Evolutionary conservation across 2,329 filamentous ascomycete genomes (phyloP).

Genomic region (Fusarium udum): DNA sequence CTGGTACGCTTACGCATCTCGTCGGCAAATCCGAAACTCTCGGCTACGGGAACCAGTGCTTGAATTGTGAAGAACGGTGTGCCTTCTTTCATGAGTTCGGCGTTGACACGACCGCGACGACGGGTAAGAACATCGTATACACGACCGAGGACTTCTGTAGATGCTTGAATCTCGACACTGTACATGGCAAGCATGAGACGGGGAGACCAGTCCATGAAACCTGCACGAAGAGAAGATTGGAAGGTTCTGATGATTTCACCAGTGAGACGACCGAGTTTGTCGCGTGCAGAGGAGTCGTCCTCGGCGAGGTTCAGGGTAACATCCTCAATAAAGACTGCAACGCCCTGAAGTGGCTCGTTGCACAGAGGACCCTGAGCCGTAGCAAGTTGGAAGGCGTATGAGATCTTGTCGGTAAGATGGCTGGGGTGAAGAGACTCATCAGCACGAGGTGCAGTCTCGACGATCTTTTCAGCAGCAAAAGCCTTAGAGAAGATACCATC

Average conservation of each 20-base stretch:
- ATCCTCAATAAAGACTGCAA: constrained; percentile 90
- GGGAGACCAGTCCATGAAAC: constrained; percentile 94
- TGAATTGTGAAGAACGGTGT: constrained; percentile 96
- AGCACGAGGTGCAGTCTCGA: constrained; percentile 50
- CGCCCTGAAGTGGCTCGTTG: constrained; percentile 90
- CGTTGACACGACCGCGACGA: constrained; percentile 86
- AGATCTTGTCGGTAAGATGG: constrained; percentile 88
- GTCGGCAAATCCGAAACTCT: constrained; percentile 95
- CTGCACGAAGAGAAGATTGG: constrained; percentile 82
- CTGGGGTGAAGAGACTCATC: constrained; percentile 65
- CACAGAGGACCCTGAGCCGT: constrained; percentile 90
- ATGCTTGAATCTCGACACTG: constrained; percentile 95
- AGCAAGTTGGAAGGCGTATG: constrained; percentile 93
- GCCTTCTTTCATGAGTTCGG: constrained; percentile 92
- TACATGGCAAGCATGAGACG: constrained; percentile 98
- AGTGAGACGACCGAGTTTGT: constrained; percentile 81
- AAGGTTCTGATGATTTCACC: constrained; percentile 93
- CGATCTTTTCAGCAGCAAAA: constrained; percentile 57
- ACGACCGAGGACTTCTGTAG: constrained; percentile 91
- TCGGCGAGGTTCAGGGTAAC: constrained; percentile 68
- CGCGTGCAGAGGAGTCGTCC: constrained; percentile 66
- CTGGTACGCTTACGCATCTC: constrained; percentile 96
- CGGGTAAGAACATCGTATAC: constrained; percentile 99
- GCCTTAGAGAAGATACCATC: constrained; percentile 77
- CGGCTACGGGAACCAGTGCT: constrained; percentile 87